phyloP scores from a whole-genome alignment of 129 eudicot genomes.

The Solidago caesia region DNA sequence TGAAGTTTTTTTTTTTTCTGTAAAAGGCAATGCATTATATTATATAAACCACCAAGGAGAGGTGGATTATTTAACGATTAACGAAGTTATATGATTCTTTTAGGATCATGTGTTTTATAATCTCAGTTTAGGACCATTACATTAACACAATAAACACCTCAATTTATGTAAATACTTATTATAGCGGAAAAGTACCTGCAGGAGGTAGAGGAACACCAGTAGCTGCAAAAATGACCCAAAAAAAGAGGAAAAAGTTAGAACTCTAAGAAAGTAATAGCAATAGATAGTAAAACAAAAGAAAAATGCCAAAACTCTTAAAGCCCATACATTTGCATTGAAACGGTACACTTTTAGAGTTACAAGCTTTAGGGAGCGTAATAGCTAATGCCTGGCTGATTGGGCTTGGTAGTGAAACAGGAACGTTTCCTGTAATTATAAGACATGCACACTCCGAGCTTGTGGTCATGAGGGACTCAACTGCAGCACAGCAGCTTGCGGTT shows the following conservation, averaged over 20 bases:
- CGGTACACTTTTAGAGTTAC: slow-evolving; percentile 57
- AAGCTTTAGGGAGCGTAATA: slow-evolving; percentile 57
- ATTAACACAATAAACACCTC: background rate
- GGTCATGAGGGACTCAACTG: slow-evolving; percentile 44
- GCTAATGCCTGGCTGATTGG: slow-evolving; percentile 51
- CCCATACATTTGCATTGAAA: slow-evolving; percentile 64
- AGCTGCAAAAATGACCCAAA: slow-evolving; percentile 48
- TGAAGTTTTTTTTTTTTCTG: background rate
- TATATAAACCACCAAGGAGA: no score
- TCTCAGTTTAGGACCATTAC: background rate
- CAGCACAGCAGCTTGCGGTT: slow-evolving; percentile 53
- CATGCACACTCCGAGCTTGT: slow-evolving; percentile 66
- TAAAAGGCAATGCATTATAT: no score
- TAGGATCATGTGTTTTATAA: background rate
- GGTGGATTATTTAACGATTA: background rate
- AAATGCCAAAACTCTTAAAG: background rate
- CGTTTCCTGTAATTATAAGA: slow-evolving; percentile 69
- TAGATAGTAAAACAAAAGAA: background rate
- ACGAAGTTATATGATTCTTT: background rate
- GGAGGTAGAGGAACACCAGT: slow-evolving; percentile 68
- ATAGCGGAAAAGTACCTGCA: slow-evolving; percentile 54
- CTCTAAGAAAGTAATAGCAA: background rate
- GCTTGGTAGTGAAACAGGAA: slow-evolving; percentile 58
- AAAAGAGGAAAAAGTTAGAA: background rate
- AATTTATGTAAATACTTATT: background rate